Percentiles rank a stretch among this genome's conserved stretches.
Conservation (phyloP, 2,329 filamentous ascomycete genomes). For the Monosporascus sp. region DNA sequence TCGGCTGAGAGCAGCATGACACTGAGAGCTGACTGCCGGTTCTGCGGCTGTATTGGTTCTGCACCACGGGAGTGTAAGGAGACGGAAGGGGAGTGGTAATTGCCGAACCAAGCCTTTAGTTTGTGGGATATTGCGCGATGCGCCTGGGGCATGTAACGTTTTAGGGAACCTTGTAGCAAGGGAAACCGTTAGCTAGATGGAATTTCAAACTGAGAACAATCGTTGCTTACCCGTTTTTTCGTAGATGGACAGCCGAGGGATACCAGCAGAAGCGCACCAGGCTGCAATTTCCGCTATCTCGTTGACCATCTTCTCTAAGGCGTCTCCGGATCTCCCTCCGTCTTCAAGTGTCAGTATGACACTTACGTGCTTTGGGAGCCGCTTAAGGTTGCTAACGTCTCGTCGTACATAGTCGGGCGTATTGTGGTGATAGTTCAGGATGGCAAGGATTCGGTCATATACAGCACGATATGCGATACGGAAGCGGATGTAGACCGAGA, state of each 20-base stretch:
- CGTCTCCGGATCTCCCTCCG: constrained; percentile 63
- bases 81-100: constrained; percentile 60
- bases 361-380: constrained; percentile 80
- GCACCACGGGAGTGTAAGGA: constrained; percentile 45
- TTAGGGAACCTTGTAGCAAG: constrained; percentile 65
- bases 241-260: constrained; percentile 83
- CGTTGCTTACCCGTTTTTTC: constrained; percentile 73
- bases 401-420: constrained; percentile 88
- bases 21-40: constrained; percentile 38
- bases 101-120: constrained; percentile 82
- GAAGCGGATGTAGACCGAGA: constrained; percentile 81
- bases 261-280: constrained; percentile 88
- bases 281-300: constrained; percentile 88
- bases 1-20: constrained; percentile 80
- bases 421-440: constrained; percentile 92
- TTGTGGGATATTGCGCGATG: constrained; percentile 76
- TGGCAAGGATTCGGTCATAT: constrained; percentile 69
- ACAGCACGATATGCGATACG: constrained; percentile 76
- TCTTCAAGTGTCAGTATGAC: constrained; percentile 74
- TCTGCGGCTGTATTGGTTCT: constrained; percentile 31
- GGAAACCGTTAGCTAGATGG: constrained; percentile 9
- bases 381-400: constrained; percentile 70
- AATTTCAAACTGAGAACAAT: background rate
- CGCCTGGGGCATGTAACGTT: constrained; percentile 80
- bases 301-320: constrained; percentile 77